Conservation (phyloP, 192 early-diverging fungal species). For the Coemansia sp. region DNA sequence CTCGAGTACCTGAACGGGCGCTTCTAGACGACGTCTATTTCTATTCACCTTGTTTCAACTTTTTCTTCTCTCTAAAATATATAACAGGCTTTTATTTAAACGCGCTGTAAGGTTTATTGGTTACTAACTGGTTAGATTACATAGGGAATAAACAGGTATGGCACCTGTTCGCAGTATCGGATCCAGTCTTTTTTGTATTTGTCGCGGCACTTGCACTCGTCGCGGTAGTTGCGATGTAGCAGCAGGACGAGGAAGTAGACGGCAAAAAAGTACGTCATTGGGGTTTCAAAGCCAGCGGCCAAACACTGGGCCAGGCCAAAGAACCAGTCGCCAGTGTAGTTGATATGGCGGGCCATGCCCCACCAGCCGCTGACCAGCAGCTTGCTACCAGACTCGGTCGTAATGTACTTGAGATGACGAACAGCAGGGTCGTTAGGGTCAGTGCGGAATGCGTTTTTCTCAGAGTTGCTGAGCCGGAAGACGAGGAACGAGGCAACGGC, state of each 20-base stretch:
- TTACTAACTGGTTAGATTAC: slow-evolving; percentile 51
- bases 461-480: slow-evolving; percentile 84
- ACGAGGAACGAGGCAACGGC: slow-evolving; percentile 74
- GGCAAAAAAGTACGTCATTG: slow-evolving; percentile 92
- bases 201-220: slow-evolving; percentile 83
- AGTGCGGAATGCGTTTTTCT: slow-evolving; percentile 89
- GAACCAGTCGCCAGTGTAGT: slow-evolving; percentile 95
- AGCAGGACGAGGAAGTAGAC: slow-evolving; percentile 90
- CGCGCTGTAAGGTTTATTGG: too few relatives aligned
- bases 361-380: slow-evolving; percentile 92
- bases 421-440: slow-evolving; percentile 61
- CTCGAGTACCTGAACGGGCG: slow-evolving; percentile 47
- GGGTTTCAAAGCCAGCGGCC: slow-evolving; percentile 74
- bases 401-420: slow-evolving; percentile 80
- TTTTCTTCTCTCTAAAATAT: neutral
- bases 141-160: slow-evolving; percentile 82
- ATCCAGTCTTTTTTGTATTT: slow-evolving; percentile 97
- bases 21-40: slow-evolving; percentile 32
- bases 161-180: slow-evolving; percentile 76
- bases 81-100: too few relatives aligned
- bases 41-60: neutral
- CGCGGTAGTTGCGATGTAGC: slow-evolving; percentile 83
- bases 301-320: slow-evolving; percentile 89
- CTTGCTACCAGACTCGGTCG: slow-evolving; percentile 76
- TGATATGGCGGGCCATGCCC: slow-evolving; percentile 91